Evolutionary conservation across 1,284 basidiomycete species (phyloP).

Genomic region (Apiotrichum mycotoxinovorans): DNA sequence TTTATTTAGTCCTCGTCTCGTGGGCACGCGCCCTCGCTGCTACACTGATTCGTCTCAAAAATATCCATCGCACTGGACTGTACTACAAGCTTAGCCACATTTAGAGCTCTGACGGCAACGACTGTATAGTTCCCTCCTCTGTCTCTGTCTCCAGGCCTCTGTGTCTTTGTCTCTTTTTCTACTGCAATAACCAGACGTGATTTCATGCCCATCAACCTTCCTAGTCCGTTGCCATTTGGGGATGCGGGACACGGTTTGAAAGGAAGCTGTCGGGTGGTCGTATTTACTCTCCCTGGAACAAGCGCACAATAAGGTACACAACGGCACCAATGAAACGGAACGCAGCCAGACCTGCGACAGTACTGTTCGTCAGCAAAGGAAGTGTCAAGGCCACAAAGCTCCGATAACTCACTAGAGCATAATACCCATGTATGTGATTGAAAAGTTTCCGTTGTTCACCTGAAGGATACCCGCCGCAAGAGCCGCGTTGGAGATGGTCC

Average conservation of each 20-base stretch:
- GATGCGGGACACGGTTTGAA: not conserved
- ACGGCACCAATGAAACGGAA: conserved; percentile 76
- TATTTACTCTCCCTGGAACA: conserved; percentile 75
- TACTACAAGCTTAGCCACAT: too few relatives aligned
- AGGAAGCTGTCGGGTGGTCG: not conserved
- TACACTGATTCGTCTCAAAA: too few relatives aligned
- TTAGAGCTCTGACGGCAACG: too few relatives aligned
- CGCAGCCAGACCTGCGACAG: conserved; percentile 79
- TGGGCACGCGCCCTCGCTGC: too few relatives aligned
- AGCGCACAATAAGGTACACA: conserved; percentile 69
- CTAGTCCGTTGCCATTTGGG: not conserved
- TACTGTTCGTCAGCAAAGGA: conserved; percentile 41
- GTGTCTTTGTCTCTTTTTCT: too few relatives aligned
- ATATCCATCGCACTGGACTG: too few relatives aligned
- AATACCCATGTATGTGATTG: not conserved
- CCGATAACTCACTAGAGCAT: conserved; percentile 39
- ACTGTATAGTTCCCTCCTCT: too few relatives aligned
- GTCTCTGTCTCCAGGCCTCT: too few relatives aligned
- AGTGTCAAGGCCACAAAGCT: too few relatives aligned
- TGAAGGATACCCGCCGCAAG: conserved; percentile 70
- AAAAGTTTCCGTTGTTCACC: conserved; percentile 25
- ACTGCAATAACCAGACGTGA: too few relatives aligned
- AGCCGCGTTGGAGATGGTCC: conserved; percentile 77
- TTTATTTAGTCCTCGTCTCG: too few relatives aligned
- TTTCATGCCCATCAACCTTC: not conserved